Percentiles rank a stretch among this genome's conserved stretches.
Conservation (phyloP, 768 basidiomycete genomes). For the Termitomyces sp. region DNA sequence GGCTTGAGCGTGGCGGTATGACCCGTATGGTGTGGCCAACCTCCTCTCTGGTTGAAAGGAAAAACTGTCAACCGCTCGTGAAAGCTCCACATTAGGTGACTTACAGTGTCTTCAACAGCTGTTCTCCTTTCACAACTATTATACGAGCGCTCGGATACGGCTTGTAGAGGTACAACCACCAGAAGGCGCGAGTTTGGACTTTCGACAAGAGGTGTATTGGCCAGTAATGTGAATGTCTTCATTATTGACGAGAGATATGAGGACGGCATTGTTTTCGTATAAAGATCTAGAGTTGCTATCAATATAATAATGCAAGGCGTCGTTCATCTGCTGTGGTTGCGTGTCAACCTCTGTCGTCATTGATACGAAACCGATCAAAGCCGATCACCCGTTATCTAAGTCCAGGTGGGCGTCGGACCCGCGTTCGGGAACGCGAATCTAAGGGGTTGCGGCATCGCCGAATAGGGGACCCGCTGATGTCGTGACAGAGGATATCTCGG, state of each 20-base stretch:
- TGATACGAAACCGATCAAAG: slow-evolving; percentile 1
- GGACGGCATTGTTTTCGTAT: slow-evolving; percentile 8
- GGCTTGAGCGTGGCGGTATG: background rate
- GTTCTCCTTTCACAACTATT: background rate
- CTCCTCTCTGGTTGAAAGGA: background rate
- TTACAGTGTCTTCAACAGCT: background rate
- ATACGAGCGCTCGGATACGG: slow-evolving; percentile 8
- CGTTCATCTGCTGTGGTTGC: no score
- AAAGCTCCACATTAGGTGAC: background rate
- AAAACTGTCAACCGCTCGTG: background rate
- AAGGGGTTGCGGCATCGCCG: no score
- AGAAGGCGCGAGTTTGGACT: slow-evolving; percentile 11
- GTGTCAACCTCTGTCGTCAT: background rate
- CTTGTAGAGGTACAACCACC: slow-evolving; percentile 20
- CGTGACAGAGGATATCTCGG: no score
- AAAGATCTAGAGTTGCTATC: no score
- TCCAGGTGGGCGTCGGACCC: no score
- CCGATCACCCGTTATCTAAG: background rate
- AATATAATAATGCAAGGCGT: no score
- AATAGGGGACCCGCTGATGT: no score
- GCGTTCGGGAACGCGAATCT: no score
- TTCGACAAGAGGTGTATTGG: slow-evolving; percentile 31
- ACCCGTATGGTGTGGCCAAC: no score
- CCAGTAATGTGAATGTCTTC: slow-evolving; percentile 25
- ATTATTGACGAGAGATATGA: slow-evolving; percentile 17